Conservation (phyloP, 1,284 basidiomycete species). For the Tilletia walkeri region DNA sequence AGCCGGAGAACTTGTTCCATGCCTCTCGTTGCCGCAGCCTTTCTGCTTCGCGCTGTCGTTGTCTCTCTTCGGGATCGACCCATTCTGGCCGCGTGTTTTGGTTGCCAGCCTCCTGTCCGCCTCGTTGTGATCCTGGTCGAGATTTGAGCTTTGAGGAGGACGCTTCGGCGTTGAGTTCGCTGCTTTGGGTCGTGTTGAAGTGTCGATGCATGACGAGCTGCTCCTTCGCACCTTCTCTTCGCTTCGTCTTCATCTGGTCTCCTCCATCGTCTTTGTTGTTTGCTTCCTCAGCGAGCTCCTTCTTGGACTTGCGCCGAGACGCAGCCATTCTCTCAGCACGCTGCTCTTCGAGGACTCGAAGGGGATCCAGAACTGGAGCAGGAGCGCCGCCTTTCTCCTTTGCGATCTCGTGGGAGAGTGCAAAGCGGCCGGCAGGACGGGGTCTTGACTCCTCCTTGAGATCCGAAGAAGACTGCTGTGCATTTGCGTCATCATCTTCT, state of each 20-base stretch:
- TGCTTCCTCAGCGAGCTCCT: conserved; percentile 25
- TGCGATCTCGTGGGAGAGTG: too few relatives aligned
- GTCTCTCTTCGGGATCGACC: conserved; percentile 29
- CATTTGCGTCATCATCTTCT: background rate
- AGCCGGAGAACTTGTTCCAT: conserved; percentile 49
- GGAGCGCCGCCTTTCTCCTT: background rate
- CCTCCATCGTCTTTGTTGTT: conserved; percentile 16
- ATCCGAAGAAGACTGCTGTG: too few relatives aligned
- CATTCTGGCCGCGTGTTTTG: too few relatives aligned
- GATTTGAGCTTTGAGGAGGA: too few relatives aligned
- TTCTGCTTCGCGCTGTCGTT: conserved; percentile 33
- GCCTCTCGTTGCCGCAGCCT: conserved; percentile 37
- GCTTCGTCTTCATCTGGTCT: conserved; percentile 19
- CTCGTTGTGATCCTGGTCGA: conserved; percentile 4
- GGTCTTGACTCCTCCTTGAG: too few relatives aligned
- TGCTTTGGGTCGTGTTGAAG: conserved; percentile 10
- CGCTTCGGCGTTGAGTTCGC: background rate
- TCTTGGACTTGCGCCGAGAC: conserved; percentile 33
- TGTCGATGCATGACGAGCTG: conserved; percentile 34
- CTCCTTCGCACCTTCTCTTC: conserved; percentile 22
- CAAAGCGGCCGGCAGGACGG: too few relatives aligned
- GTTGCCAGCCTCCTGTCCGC: background rate
- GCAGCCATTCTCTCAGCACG: conserved; percentile 29
- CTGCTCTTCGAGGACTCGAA: conserved; percentile 12
- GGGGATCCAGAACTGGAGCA: background rate